Percentiles rank a stretch among this genome's conserved stretches.
phyloP scores from a whole-genome alignment of 805 yeast species.

The Metschnikowia chrysomelidarum region DNA sequence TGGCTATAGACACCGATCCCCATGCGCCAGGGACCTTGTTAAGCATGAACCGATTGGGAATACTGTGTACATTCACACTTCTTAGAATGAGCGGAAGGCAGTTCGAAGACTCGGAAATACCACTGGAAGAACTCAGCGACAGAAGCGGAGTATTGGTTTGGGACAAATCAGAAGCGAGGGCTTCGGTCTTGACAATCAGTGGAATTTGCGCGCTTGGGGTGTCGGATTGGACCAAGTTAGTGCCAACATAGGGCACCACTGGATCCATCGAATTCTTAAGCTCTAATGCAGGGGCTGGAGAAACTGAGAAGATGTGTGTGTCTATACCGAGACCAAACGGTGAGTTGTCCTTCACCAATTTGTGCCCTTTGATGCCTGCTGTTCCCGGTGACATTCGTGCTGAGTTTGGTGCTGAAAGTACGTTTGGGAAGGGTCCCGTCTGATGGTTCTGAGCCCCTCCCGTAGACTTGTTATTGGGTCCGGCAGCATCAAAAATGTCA shows the following conservation, averaged over 20 bases:
- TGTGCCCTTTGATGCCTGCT: background rate
- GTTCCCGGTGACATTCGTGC: constrained; percentile 7
- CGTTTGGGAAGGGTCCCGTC: background rate
- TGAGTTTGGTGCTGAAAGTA: background rate
- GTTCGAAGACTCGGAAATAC: constrained; percentile 45
- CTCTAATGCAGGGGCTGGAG: constrained; percentile 4
- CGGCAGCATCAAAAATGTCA: constrained; percentile 4
- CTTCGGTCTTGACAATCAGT: too few species aligned
- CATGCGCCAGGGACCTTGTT: constrained; percentile 25
- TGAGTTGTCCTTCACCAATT: constrained; percentile 3
- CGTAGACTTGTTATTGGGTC: too few species aligned
- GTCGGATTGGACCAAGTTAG: too few species aligned
- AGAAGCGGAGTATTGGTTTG: constrained; percentile 8
- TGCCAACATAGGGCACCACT: too few species aligned
- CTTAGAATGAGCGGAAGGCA: constrained; percentile 68
- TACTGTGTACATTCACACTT: constrained; percentile 58
- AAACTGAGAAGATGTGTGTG: constrained; percentile 2
- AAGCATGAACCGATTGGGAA: constrained; percentile 52
- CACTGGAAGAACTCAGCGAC: constrained; percentile 5
- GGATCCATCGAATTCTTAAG: background rate
- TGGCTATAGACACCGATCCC: constrained; percentile 17
- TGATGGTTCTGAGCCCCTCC: too few species aligned
- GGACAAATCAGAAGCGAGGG: too few species aligned
- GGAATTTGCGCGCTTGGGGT: too few species aligned
- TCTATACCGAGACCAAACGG: constrained; percentile 11